Evolutionary conservation across 768 basidiomycete species (phyloP), one percentile per base, ranked within the genome.

Genomic region (Russula ochroleuca): DNA sequence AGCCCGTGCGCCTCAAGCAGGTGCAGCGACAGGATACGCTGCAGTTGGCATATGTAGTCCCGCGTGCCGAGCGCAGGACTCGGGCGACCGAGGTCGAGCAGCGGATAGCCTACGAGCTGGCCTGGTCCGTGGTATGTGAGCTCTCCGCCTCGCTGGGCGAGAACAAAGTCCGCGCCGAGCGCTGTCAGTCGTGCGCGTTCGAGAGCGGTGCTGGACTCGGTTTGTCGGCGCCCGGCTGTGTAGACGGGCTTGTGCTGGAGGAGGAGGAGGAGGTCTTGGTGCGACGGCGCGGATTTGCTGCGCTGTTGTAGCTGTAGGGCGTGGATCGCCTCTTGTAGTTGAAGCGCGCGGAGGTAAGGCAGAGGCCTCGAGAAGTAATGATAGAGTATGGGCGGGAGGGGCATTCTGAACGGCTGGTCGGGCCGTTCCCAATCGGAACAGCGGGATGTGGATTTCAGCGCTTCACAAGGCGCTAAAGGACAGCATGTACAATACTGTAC

Each of bases 71-170:
- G 78, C 57, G 87, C 77, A 9, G 94, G 92, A 50, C 82, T 77
- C 69, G 88, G 85, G 38, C 86, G 85, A n/a, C 84, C 84, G 21
- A 98, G 82, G 77, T 98, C 96, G 56, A 98, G 79, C 57, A 98
- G 79, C 2, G 94, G 93, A 73, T 99, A 99, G 33, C 94, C 97
- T 17, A 98, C 90, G 70, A 99, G 80, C 75, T 99, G 97, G 7
- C 97, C 97, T 1, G 97, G 95, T 0, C 97, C 97, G 73, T 99
- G 97, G 74, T 92, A 99, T 1, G 97, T 99, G 62, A 94, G 81
- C 76, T 98, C 88, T 2, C 97, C 97, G 15, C 97, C 97, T 58
- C 97, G 81, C 58, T 84, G 80, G 2, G 94, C 85, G 25, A 83
- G 77, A 43, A 90, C 82, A 70, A 95, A 95, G 72, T 97, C 92